Conservation (phyloP, 192 early-diverging fungal species). For the Chytriomyces confervae region DNA sequence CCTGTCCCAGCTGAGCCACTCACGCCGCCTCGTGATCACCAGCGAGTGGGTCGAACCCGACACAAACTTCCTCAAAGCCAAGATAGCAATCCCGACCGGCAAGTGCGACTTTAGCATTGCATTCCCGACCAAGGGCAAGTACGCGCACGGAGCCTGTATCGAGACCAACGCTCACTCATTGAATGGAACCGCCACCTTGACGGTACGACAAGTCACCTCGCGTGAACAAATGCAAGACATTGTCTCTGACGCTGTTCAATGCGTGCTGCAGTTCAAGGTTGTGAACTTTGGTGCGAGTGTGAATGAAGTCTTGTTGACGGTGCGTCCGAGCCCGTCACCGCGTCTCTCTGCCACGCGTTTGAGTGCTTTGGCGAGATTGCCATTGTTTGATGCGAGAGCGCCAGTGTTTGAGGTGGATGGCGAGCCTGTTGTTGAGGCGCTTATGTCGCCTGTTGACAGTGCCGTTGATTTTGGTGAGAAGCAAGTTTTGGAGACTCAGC, state of each 20-base stretch:
- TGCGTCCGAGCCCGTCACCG: neutral
- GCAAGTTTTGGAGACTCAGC: neutral
- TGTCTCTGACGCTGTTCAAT: neutral
- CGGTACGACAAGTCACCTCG: neutral
- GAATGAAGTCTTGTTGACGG: neutral
- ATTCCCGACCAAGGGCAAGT: conserved; percentile 12
- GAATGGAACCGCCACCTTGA: neutral
- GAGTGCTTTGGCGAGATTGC: neutral
- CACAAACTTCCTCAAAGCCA: neutral
- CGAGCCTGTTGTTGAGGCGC: neutral
- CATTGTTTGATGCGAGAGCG: neutral
- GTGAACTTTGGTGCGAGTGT: neutral
- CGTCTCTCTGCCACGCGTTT: neutral
- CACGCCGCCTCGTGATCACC: neutral
- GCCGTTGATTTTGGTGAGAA: conserved; percentile 4
- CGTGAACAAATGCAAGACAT: neutral
- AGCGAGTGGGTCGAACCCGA: conserved; percentile 20
- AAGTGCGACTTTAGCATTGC: conserved; percentile 22
- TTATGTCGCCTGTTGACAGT: conserved; percentile 23
- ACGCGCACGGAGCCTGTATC: conserved; percentile 1
- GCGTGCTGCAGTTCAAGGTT: conserved; percentile 15
- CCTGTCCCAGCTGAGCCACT: neutral
- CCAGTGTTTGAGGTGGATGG: conserved; percentile 20
- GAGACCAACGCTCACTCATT: neutral
- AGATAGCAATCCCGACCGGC: conserved; percentile 1